phyloP scores from a whole-genome alignment of 192 early-diverging fungal genomes.

The Backusella circina region DNA sequence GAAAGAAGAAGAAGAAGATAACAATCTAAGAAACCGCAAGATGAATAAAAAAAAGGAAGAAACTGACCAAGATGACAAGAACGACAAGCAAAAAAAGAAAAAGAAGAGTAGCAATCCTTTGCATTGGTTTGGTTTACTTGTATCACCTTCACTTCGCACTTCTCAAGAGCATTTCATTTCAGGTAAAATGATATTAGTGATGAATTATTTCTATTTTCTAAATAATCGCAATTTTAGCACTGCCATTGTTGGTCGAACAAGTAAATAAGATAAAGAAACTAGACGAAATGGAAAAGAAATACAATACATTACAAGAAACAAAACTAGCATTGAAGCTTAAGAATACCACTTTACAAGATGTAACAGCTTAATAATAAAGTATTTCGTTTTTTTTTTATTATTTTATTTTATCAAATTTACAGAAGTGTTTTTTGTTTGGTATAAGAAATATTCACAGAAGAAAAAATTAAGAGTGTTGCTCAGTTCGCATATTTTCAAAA shows the following conservation, averaged over 20 bases:
- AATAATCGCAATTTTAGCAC: neutral
- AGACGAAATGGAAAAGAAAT: conserved; percentile 13
- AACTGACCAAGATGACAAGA: neutral
- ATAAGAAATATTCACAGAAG: conserved; percentile 1
- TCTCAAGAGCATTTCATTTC: conserved; percentile 36
- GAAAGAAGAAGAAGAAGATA: neutral
- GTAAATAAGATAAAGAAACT: conserved; percentile 16
- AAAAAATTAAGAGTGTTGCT: neutral
- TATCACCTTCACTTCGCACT: conserved; percentile 35
- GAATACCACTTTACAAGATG: neutral
- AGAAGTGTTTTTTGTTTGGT: neutral
- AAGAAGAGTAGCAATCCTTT: conserved; percentile 30
- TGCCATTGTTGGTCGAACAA: conserved; percentile 9
- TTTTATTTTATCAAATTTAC: conserved; percentile 9
- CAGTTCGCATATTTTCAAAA: conserved; percentile 14
- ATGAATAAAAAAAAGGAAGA: neutral
- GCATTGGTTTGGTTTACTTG: conserved; percentile 46
- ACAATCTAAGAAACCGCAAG: neutral
- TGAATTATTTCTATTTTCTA: neutral
- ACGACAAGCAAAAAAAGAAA: conserved; percentile 12
- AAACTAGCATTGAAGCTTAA: neutral
- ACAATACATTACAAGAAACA: conserved; percentile 13
- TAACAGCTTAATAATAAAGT: neutral
- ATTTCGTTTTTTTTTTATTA: no score
- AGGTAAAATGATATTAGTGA: conserved; percentile 13